Evolutionary conservation across 495 filamentous ascomycete species (phyloP), one percentile per base, ranked within the genome.

Genomic region (Clavariopsis aquatica): DNA sequence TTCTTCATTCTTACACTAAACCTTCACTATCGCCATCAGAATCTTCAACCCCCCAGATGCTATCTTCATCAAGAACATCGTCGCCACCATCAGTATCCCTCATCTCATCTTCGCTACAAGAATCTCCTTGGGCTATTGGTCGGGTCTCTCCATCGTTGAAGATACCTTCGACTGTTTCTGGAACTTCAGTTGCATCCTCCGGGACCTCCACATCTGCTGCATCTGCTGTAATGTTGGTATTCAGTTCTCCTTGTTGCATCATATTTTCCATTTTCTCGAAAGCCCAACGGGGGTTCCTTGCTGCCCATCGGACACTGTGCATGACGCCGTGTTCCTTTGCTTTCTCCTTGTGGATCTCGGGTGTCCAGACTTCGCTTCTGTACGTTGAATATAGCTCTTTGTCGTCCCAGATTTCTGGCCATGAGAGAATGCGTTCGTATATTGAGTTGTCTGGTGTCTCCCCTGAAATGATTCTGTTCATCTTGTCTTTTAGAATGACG

Each of bases 401-500:
- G 54, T 63, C 59, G 23, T 52, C 47, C 52, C 52, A 68, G 6
- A 53, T 24, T 31, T 65, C 64, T 10, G 83, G 82, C 19, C 85
- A 72, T 0, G 59, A 61, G 17, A 80, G 31, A 0, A 85, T 61
- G 17, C 66, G 60, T 27, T 49, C 64, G 66, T 81, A 88, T 22
- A 87, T 82, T 23, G 73, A 72, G 60, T 90, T 83, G 10, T 78
- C 73, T 10, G 74, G 70, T 10, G 61, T 46, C 1, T 73, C 68
- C 5, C 81, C 47, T 0, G 22, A 10, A 9, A 60, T 46, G 26
- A 68, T 38, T 34, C 3, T 28, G 49, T 64, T 59, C 54, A 95
- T 87, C 75, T 95, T 98, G 49, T 84, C 81, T 57, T 89, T 88
- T 90, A 97, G 93, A 66, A 96, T 85, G 7, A 87, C 84, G 70